Conservation (phyloP, 768 basidiomycete genomes). For the Auriscalpium orientale region DNA sequence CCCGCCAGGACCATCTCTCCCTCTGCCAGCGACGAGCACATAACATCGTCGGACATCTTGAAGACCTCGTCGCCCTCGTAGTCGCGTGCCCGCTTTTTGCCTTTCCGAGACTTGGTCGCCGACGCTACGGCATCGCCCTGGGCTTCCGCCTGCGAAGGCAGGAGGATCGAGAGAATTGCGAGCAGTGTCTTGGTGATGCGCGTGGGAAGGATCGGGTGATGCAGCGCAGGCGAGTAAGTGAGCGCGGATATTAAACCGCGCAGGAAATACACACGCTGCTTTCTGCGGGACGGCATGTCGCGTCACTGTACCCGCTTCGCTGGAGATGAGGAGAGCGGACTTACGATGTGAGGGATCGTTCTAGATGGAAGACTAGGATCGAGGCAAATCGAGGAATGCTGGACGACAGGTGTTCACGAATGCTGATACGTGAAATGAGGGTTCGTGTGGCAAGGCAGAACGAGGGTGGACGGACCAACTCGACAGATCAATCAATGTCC, state of each 20-base stretch:
- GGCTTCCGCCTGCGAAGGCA: conserved; percentile 23
- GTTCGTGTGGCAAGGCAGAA: neutral
- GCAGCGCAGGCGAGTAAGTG: conserved; percentile 4
- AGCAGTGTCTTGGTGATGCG: conserved; percentile 12
- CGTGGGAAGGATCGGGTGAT: conserved; percentile 7
- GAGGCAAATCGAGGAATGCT: conserved; percentile 45
- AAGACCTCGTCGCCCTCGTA: conserved; percentile 76
- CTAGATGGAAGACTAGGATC: conserved; percentile 52
- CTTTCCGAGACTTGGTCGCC: conserved; percentile 37
- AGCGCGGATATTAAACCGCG: conserved; percentile 6
- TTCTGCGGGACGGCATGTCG: conserved; percentile 7
- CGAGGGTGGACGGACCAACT: conserved; percentile 33
- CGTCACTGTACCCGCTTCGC: neutral
- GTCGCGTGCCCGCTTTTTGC: conserved; percentile 60
- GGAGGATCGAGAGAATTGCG: conserved; percentile 7
- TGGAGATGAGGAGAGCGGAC: conserved; percentile 16
- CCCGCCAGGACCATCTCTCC: conserved; percentile 45
- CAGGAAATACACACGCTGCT: conserved; percentile 7
- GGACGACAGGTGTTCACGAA: conserved; percentile 46
- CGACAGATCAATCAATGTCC: conserved; percentile 40
- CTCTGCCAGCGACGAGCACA: conserved; percentile 45
- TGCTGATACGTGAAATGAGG: conserved; percentile 31
- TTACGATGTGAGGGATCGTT: conserved; percentile 44
- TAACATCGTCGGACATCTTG: conserved; percentile 35
- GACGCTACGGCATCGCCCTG: conserved; percentile 19